phyloP scores from a whole-genome alignment of 805 yeast species.

The Candida jianshihensis region DNA sequence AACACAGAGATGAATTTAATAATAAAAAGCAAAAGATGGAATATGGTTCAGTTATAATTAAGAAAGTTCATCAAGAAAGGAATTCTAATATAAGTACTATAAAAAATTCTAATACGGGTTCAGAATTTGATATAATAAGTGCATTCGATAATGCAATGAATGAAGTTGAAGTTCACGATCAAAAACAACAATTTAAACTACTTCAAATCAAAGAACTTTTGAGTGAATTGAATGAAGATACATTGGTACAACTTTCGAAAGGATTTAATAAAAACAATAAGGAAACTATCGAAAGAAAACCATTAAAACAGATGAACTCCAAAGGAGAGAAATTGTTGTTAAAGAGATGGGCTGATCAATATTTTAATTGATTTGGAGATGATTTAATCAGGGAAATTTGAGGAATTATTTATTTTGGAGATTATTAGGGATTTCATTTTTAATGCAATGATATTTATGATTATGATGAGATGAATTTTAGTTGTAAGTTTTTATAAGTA shows the following conservation, averaged over 20 bases:
- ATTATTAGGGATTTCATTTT: too few relatives aligned
- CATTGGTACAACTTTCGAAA: conserved; percentile 4
- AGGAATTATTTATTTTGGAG: too few relatives aligned
- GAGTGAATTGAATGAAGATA: conserved; percentile 11
- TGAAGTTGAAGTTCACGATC: conserved; percentile 6
- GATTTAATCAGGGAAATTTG: too few relatives aligned
- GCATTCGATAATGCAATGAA: conserved; percentile 5
- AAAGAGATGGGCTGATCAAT: conserved; percentile 42
- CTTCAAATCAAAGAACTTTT: conserved; percentile 11
- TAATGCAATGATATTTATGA: too few relatives aligned
- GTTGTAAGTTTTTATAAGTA: too few relatives aligned
- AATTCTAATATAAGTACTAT: neutral
- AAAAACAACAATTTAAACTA: conserved; percentile 10
- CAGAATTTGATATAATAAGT: too few relatives aligned
- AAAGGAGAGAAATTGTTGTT: conserved; percentile 36
- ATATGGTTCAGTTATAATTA: neutral
- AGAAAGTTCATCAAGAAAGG: neutral
- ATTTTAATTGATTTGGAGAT: conserved; percentile 9
- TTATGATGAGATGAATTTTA: too few relatives aligned
- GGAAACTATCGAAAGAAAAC: neutral
- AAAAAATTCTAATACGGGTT: too few relatives aligned
- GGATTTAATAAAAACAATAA: conserved; percentile 3
- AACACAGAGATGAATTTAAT: neutral
- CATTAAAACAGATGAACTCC: conserved; percentile 11
- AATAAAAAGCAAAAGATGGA: too few relatives aligned